Base-by-base conservation (phyloP, 176 grass and related monocot species). In the Oropetium thomaeum region DNA sequence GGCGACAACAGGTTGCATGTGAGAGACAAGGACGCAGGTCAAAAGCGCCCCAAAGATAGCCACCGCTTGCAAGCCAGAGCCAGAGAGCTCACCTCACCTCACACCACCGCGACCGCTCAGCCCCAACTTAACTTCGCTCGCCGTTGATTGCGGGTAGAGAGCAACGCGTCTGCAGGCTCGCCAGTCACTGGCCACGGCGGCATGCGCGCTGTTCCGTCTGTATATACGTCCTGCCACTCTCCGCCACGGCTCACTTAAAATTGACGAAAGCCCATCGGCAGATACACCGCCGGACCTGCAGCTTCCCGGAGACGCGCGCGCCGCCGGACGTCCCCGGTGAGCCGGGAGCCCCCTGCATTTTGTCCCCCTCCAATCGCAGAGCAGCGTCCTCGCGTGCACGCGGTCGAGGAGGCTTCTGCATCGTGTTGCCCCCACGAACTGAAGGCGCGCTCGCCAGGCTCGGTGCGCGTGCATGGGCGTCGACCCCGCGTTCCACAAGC, bases 391-490 rank as follows among this genome's bases (percentile, higher is more conserved):
- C 47, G 72, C 72, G 14, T 26, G 58, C 67, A 26, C 38, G 2
- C 39, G 52, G 29, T 11, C 47, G 65, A 64, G 8, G 26, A 10
- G 8, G 70, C 20, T 20, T 34, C n/a, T 12, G 57, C 33, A 22
- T 14, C 16, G 62, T 30, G n/a, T 32, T 39, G 48, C 6, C 19
- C 15, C 6, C 47, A 9, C 2, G 52, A 15, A 17, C 6, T 17
- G 45, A 57, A 57, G 45, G 1, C 67, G 23, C 35, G 7, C 11
- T 25, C 70, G 33, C 10, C 25, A 10, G 4, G n/a, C 48, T 48
- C 25, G 34, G 67, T 52, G 67, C 40, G 26, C 73, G 32, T 14
- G 76, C 83, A 71, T 52, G 69, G 53, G 55, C 60, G 12, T 7
- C 40, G 28, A 1, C 67, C 16, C 68, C 58, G 42, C 13, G 10